phyloP scores from a whole-genome alignment of 1,284 basidiomycete species.

The Austroboletus niveus region DNA sequence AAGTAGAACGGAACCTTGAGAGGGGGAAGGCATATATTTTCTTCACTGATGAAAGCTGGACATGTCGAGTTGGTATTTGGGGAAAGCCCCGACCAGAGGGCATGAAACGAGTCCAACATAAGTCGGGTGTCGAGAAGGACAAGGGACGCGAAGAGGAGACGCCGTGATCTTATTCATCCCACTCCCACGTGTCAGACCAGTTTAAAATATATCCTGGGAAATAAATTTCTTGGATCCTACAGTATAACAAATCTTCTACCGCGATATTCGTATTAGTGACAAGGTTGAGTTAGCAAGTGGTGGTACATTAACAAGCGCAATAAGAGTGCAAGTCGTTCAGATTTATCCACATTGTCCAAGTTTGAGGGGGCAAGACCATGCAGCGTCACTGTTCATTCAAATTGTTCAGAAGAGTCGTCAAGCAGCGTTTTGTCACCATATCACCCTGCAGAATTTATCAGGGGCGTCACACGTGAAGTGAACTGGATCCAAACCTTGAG shows the following conservation, averaged over 20 bases:
- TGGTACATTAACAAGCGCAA: conserved; percentile 32
- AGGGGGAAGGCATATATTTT: conserved; percentile 24
- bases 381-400: conserved; percentile 59
- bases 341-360: conserved; percentile 35
- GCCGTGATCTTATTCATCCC: no score
- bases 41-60: conserved; percentile 23
- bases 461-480: background rate
- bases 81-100: conserved; percentile 3
- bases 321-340: conserved; percentile 30
- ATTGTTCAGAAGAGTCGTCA: conserved; percentile 93
- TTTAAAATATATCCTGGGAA: background rate
- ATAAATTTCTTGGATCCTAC: conserved; percentile 22
- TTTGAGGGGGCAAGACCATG: conserved; percentile 9
- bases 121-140: background rate
- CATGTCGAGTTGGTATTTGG: conserved; percentile 27
- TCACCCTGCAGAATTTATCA: conserved; percentile 63
- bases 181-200: no score
- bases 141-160: no score
- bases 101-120: conserved; percentile 16
- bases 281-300: conserved; percentile 31
- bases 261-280: conserved; percentile 33
- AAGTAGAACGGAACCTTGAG: conserved; percentile 61
- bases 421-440: conserved; percentile 94
- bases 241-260: conserved; percentile 37
- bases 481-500: conserved; percentile 63